Evolutionary conservation across 441 rosid species (phyloP).

Genomic region (Kokia cookei): DNA sequence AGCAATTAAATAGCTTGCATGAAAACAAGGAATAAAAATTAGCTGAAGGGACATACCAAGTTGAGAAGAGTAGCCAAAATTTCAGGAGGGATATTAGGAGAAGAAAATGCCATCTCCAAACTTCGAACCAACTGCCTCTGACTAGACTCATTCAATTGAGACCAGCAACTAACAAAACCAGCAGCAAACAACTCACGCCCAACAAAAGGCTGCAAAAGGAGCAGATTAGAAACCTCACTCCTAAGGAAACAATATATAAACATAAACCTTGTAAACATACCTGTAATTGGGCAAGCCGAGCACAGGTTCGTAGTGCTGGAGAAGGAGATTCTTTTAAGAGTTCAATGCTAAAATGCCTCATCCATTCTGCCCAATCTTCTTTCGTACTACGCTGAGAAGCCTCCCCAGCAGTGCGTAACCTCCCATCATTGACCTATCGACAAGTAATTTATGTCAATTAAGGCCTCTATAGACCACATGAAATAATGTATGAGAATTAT

Average conservation of each 20-base stretch:
- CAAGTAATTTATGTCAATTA: neutral
- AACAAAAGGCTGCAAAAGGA: constrained; percentile 76
- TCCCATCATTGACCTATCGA: constrained; percentile 82
- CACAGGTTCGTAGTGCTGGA: constrained; percentile 97
- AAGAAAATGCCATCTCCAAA: constrained; percentile 99
- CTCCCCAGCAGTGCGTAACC: constrained; percentile 94
- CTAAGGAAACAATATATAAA: constrained; percentile 6
- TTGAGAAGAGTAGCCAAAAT: constrained; percentile 95
- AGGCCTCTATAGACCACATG: neutral
- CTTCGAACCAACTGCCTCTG: constrained; percentile 93
- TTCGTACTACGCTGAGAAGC: constrained; percentile 99
- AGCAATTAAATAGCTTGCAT: neutral
- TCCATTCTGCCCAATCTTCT: constrained; percentile 99
- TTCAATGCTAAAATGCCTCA: constrained; percentile 99
- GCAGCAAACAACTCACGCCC: constrained; percentile 99
- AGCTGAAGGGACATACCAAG: constrained; percentile 47
- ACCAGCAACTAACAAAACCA: constrained; percentile 99
- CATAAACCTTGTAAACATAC: constrained; percentile 28
- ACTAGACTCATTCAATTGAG: constrained; percentile 82
- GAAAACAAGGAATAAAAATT: neutral
- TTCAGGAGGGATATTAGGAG: constrained; percentile 99
- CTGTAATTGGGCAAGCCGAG: constrained; percentile 97
- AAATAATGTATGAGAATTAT: neutral
- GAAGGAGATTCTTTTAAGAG: constrained; percentile 97
- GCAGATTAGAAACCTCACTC: constrained; percentile 24